Evolutionary conservation across 2,329 filamentous ascomycete genomes (phyloP), one percentile per base, ranked within the genome.

Genomic region (Trichoderma endophyticum): DNA sequence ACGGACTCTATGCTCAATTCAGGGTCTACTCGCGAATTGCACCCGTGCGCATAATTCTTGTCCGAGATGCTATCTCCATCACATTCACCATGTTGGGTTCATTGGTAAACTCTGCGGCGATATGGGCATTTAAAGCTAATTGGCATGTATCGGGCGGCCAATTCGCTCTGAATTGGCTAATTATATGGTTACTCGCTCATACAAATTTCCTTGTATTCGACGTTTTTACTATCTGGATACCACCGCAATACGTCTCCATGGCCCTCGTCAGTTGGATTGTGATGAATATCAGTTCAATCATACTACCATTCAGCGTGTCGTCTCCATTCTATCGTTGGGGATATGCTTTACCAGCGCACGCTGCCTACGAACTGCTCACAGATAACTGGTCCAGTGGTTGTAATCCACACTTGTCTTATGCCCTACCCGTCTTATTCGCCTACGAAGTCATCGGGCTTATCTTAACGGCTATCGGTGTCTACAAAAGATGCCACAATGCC

Each of bases 151-250:
- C 72, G 5, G 64, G 70, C 5, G 61, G 48, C 3, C 75, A 74
- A 56, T 76, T 73, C 36, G 73, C 71, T 26, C 30, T 77, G 0
- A 74, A 65, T 1, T 77, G 76, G 76, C n/a, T 75, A 6, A 68
- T 67, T 26, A 21, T 76, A 3, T 76, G 75, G 75, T 71, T 77
- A 2, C 74, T 76, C 7, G 73, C 73, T 1, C 75, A 77, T 36
- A 57, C 39, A 6, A 77, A 74, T 18, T 77, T 77, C 39, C 74
- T 77, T 8, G 68, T 67, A 2, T 61, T 76, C 15, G 73, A 77
- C 56, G 73, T 76, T 28, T 77, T 76, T 61, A 75, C 75, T 1
- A 75, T 77, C n/a, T 77, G 75, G 74, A 48, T 76, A 6, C 75
- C 72, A 15, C 72, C 70, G 21, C 73, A 71, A 6, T 76, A 72